phyloP scores from a whole-genome alignment of 2,329 filamentous ascomycete genomes.

The Botrytis tulipae region DNA sequence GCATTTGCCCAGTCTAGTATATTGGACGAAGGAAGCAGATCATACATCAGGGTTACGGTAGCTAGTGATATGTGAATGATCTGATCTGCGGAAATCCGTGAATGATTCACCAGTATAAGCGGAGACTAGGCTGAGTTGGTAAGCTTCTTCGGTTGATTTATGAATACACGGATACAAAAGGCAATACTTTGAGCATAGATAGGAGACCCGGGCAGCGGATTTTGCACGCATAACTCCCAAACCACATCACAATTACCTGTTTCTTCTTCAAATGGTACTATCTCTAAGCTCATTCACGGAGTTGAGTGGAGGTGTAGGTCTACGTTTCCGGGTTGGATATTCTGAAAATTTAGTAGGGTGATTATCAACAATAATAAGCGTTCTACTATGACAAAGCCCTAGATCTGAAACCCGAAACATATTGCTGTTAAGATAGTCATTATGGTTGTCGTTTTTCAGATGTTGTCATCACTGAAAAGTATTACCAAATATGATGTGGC shows the following conservation, averaged over 20 bases:
- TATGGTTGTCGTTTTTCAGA: not conserved
- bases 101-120: not conserved
- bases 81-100: not conserved
- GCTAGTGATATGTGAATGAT: not conserved
- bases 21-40: not conserved
- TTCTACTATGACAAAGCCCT: not conserved
- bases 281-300: too few species aligned
- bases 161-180: not conserved
- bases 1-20: not conserved
- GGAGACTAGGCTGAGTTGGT: not conserved
- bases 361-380: not conserved
- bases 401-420: fast-evolving
- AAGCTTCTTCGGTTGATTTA: not conserved
- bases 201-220: not conserved
- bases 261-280: too few species aligned
- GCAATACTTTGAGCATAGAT: not conserved
- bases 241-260: too few species aligned
- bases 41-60: not conserved
- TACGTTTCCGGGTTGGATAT: not conserved
- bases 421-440: not conserved
- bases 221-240: too few species aligned
- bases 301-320: not conserved
- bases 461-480: not conserved
- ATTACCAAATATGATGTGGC: not conserved
- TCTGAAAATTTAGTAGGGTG: not conserved